These are phyloP conservation scores for Geum urbanum DNA, from an alignment of 306 rosid species.

Conservation along the genomic window DNA sequence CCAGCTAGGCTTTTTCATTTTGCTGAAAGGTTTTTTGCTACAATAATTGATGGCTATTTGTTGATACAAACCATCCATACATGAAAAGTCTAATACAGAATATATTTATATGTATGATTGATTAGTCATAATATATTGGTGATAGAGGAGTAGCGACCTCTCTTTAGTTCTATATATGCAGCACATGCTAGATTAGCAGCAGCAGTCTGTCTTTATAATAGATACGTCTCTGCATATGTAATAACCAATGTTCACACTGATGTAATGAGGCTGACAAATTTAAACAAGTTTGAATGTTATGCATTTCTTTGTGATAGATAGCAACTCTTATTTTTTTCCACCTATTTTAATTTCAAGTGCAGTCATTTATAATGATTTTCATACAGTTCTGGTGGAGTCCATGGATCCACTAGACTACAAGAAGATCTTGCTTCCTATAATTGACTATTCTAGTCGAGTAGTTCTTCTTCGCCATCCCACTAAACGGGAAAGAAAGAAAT, in stretches of 20 bases:
- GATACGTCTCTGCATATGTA: neutral
- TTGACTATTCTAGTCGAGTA: slow-evolving; percentile 4
- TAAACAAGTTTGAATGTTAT: neutral
- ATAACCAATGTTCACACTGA: neutral
- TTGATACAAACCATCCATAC: neutral
- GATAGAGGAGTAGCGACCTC: neutral
- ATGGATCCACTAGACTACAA: neutral
- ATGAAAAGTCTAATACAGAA: neutral
- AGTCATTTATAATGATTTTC: slow-evolving; percentile 4
- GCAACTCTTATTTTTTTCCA: neutral
- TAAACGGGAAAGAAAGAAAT: neutral
- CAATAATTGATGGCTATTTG: neutral
- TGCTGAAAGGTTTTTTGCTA: neutral
- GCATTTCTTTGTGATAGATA: neutral
- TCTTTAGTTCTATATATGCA: neutral
- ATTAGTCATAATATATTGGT: neutral
- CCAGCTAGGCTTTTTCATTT: neutral
- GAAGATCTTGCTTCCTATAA: neutral
- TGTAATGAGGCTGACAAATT: neutral
- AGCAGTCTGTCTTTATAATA: neutral
- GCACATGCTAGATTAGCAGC: neutral
- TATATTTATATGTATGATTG: neutral
- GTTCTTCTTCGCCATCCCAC: slow-evolving; percentile 21
- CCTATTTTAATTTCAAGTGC: neutral
- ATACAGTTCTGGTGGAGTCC: neutral